Evolutionary conservation across 2,329 filamentous ascomycete species (phyloP).

Genomic region (Sarocladium brachiariae): DNA sequence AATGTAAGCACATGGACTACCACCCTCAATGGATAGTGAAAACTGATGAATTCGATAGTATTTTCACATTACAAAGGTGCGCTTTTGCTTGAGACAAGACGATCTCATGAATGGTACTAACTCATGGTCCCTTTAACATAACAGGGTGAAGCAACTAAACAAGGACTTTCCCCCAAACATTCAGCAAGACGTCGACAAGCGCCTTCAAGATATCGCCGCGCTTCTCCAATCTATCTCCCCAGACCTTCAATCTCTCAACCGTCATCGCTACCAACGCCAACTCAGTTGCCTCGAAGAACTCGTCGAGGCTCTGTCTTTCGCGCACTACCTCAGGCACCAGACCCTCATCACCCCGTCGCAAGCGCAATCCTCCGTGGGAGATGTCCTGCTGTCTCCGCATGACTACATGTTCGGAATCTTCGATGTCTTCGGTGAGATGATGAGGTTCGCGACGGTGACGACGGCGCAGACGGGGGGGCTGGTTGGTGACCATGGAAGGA

Average conservation of each 20-base stretch:
- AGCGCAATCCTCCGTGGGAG: constrained; percentile 41
- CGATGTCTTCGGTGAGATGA: constrained; percentile 91
- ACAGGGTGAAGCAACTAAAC: constrained; percentile 57
- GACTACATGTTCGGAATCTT: constrained; percentile 91
- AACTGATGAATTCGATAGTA: constrained; percentile 12
- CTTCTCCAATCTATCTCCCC: constrained; percentile 61
- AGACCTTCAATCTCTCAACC: constrained; percentile 73
- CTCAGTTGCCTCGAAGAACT: constrained; percentile 90
- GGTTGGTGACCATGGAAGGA: constrained; percentile 34
- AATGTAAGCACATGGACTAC: constrained; percentile 53
- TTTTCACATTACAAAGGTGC: constrained; percentile 17
- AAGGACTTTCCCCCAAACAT: constrained; percentile 61
- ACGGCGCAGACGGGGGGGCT: constrained; percentile 66
- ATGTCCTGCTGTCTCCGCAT: constrained; percentile 61
- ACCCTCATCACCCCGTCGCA: constrained; percentile 63
- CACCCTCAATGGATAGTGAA: not conserved
- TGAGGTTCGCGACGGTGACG: constrained; percentile 88
- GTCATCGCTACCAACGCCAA: constrained; percentile 72
- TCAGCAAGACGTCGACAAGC: constrained; percentile 60
- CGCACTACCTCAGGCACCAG: constrained; percentile 77
- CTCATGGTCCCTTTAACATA: not conserved
- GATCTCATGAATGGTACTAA: not conserved
- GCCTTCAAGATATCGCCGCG: constrained; percentile 62
- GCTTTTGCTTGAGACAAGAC: not conserved
- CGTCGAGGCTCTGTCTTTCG: constrained; percentile 84